Conservation (phyloP, 1,284 basidiomycete species). For the Trichosporon coremiiforme region DNA sequence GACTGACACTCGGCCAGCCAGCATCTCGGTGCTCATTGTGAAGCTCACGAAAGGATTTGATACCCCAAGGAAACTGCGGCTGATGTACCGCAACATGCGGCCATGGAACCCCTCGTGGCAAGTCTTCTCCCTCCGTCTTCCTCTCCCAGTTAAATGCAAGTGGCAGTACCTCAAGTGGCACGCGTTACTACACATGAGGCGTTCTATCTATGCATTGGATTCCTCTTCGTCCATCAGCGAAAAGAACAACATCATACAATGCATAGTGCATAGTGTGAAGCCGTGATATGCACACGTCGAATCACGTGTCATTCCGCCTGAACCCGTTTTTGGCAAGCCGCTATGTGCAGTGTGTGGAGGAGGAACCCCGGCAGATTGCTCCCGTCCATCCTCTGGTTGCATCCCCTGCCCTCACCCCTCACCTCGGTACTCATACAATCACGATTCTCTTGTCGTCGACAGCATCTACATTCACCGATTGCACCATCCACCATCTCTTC, state of each 20-base stretch:
- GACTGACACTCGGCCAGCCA: neutral
- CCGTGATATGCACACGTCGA: neutral
- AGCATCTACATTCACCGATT: neutral
- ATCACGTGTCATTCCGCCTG: constrained; percentile 10
- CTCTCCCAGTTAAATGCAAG: neutral
- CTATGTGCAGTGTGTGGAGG: constrained; percentile 8
- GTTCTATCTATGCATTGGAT: neutral
- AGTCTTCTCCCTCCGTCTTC: neutral
- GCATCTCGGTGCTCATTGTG: neutral
- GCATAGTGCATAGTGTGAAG: neutral
- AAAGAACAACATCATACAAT: neutral
- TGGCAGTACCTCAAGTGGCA: constrained; percentile 7
- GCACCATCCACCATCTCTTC: constrained; percentile 9
- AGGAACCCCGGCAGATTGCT: constrained; percentile 3
- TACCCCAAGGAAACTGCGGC: neutral
- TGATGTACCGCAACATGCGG: neutral
- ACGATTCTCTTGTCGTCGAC: neutral
- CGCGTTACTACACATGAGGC: constrained; percentile 8
- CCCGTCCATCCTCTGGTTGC: neutral
- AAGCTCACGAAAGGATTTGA: neutral
- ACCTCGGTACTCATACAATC: constrained; percentile 4
- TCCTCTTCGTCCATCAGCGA: neutral
- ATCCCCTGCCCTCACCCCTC: constrained; percentile 3
- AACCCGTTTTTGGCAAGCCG: constrained; percentile 14
- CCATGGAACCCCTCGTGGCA: neutral